These are phyloP conservation scores for Odontarrhena argentea DNA, from an alignment of 345 rosid species.

Conservation along the genomic window DNA sequence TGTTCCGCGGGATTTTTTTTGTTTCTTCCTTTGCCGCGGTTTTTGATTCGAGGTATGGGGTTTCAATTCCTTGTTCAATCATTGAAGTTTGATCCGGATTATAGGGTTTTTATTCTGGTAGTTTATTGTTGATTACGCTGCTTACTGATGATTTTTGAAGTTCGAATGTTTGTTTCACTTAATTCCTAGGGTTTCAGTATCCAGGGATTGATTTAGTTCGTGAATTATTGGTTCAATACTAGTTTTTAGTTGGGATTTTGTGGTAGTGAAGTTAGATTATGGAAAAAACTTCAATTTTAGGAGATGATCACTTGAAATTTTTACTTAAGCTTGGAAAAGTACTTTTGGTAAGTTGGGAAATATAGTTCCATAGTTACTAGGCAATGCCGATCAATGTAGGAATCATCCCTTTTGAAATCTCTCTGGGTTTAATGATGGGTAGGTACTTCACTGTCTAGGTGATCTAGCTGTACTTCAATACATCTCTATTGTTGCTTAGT, in stretches of 20 bases:
- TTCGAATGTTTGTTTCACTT: constrained; percentile 26
- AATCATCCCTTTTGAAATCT: constrained; percentile 1
- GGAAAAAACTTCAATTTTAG: constrained; percentile 19
- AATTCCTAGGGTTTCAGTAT: constrained; percentile 37
- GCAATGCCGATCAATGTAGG: constrained; percentile 22
- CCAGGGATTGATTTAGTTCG: constrained; percentile 4
- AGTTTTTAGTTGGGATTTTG: neutral
- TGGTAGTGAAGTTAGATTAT: constrained; percentile 33
- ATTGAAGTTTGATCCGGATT: constrained; percentile 39
- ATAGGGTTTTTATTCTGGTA: constrained; percentile 39
- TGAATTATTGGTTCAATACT: constrained; percentile 6
- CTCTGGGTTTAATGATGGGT: constrained; percentile 18
- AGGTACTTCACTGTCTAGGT: constrained; percentile 3
- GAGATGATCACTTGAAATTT: constrained; percentile 26
- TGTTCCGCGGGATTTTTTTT: constrained; percentile 12
- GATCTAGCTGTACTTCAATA: constrained; percentile 7
- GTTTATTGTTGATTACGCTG: constrained; percentile 17
- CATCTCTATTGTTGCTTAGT: too few species aligned
- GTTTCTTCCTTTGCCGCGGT: constrained; percentile 29
- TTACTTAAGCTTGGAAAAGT: constrained; percentile 15
- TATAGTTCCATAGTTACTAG: neutral
- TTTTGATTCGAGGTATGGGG: constrained; percentile 43
- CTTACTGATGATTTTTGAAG: constrained; percentile 22
- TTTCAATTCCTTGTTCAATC: constrained; percentile 22
- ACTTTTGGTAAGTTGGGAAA: constrained; percentile 20